phyloP scores from a whole-genome alignment of 331 rosid genomes.

The Quercus lobata region DNA sequence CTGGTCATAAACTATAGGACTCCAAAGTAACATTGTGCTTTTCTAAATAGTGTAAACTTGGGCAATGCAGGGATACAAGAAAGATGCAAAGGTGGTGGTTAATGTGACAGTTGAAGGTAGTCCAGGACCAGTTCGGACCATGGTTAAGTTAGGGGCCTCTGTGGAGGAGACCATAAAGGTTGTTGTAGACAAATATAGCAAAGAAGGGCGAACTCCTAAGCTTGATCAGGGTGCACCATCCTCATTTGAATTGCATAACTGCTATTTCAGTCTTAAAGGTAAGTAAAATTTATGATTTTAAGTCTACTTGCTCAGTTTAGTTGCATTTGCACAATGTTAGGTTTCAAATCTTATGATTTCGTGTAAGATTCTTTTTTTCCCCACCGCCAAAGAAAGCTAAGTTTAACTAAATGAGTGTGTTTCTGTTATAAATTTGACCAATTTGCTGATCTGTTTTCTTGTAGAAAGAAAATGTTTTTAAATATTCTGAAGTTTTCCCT shows the following conservation, averaged over 20 bases:
- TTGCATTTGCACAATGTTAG: neutral
- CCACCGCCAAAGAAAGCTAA: neutral
- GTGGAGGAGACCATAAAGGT: conserved; percentile 68
- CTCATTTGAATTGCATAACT: conserved; percentile 65
- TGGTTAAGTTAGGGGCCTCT: conserved; percentile 79
- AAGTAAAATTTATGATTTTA: conserved; percentile 1
- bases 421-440: neutral
- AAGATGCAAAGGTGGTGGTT: conserved; percentile 84
- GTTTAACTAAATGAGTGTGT: neutral
- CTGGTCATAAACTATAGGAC: neutral
- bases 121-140: conserved; percentile 71
- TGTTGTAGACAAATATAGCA: conserved; percentile 60
- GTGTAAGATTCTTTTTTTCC: neutral
- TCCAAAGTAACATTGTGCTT: neutral
- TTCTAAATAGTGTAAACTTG: neutral
- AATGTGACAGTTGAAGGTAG: conserved; percentile 90
- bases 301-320: neutral
- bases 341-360: neutral
- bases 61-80: conserved; percentile 42
- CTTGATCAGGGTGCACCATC: conserved; percentile 32
- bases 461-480: neutral
- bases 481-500: neutral
- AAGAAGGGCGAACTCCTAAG: conserved; percentile 75
- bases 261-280: conserved; percentile 86
- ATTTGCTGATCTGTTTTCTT: neutral